Conservation (phyloP, 805 yeast genomes). For the Naumovozyma baii region DNA sequence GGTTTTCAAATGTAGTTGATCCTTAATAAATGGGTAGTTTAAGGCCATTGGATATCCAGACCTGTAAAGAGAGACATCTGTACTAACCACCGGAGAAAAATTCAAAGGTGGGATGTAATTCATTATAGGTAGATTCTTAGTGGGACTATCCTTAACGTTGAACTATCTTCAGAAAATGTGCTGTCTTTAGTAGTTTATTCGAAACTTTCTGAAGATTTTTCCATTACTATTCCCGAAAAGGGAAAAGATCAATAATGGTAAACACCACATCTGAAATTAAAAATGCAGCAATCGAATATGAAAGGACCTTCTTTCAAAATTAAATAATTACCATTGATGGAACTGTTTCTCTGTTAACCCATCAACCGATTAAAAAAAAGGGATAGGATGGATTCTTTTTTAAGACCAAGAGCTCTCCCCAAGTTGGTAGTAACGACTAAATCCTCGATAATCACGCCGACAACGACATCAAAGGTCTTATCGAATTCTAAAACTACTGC, state of each 20-base stretch:
- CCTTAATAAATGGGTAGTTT: conserved; percentile 67
- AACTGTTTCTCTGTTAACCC: neutral
- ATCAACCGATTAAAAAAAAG: too few species aligned
- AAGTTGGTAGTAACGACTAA: neutral
- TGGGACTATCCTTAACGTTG: too few species aligned
- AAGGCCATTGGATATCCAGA: conserved; percentile 90
- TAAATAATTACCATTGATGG: neutral
- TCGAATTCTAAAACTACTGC: neutral
- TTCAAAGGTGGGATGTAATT: conserved; percentile 80
- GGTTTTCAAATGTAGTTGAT: conserved; percentile 58
- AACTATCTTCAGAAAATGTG: too few species aligned
- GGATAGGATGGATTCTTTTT: neutral
- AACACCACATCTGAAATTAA: neutral
- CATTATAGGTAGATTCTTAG: neutral
- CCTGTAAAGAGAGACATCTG: conserved; percentile 73
- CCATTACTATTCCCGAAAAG: neutral
- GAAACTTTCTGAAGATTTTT: neutral
- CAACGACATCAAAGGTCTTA: neutral
- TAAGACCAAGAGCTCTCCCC: neutral
- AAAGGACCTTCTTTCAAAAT: too few species aligned
- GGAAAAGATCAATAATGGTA: neutral
- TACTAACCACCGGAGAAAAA: conserved; percentile 59
- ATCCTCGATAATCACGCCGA: too few species aligned
- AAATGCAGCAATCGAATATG: too few species aligned
- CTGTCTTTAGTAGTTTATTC: neutral